Percentiles rank a stretch among this genome's conserved stretches.
Evolutionary conservation across 768 basidiomycete genomes (phyloP).

Genomic region (Pisolithus albus): DNA sequence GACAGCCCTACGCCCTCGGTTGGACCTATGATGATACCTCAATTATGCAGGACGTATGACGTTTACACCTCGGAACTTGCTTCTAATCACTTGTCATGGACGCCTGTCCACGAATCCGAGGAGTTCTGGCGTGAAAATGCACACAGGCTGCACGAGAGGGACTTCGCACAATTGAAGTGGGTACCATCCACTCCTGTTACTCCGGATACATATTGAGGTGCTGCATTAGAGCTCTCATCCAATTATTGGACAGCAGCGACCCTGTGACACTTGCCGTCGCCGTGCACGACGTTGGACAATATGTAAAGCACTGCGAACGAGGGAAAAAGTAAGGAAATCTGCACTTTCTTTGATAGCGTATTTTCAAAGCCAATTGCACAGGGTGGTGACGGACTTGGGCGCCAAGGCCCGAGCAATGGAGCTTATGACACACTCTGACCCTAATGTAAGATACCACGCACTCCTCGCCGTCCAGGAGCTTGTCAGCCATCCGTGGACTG

Average conservation of each 20-base stretch:
- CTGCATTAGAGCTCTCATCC: constrained; percentile 59
- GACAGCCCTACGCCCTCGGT: not conserved
- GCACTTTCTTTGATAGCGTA: not conserved
- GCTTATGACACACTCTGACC: constrained; percentile 82
- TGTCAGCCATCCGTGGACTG: constrained; percentile 83
- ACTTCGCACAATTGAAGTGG: constrained; percentile 81
- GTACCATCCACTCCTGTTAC: not conserved
- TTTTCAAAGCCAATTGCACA: constrained; percentile 22
- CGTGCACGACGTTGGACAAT: constrained; percentile 89
- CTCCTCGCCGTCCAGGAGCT: constrained; percentile 86
- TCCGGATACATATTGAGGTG: not conserved
- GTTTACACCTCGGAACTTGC: constrained; percentile 89
- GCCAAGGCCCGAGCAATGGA: constrained; percentile 87
- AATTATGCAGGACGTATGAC: constrained; percentile 73
- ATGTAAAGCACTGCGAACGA: constrained; percentile 83
- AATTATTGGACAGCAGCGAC: constrained; percentile 61
- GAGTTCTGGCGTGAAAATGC: constrained; percentile 99
- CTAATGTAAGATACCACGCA: constrained; percentile 90
- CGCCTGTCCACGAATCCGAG: constrained; percentile 92
- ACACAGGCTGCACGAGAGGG: constrained; percentile 74
- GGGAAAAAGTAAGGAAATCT: constrained; percentile 73
- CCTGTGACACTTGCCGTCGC: constrained; percentile 84
- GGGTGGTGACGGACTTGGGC: constrained; percentile 74
- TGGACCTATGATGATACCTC: not conserved
- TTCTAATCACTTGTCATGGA: constrained; percentile 91